A percentile compares a stretch with the other conserved stretches of the same genome.
Conservation (phyloP, 2,329 filamentous ascomycete species). For the Lachnellula cervina region DNA sequence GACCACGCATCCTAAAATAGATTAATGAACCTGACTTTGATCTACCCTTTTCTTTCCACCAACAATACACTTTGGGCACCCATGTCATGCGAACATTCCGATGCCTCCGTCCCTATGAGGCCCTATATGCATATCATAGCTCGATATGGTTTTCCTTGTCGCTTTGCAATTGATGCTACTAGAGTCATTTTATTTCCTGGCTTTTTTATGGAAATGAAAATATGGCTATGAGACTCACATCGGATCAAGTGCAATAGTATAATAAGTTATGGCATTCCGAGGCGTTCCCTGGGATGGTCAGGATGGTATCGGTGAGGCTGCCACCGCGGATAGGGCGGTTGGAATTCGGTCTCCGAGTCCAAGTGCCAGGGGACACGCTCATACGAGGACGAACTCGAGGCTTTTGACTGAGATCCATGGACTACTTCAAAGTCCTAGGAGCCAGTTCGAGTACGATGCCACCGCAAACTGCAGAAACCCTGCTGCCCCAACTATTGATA, state of each 20-base stretch:
- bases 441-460: neutral
- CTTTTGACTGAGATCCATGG: slow-evolving; percentile 1
- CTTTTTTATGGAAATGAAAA: neutral
- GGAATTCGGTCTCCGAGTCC: neutral
- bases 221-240: neutral
- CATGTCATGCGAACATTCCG: neutral
- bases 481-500: neutral
- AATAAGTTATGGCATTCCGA: neutral
- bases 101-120: neutral
- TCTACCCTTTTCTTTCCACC: neutral
- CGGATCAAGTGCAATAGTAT: neutral
- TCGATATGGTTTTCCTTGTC: neutral
- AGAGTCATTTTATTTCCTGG: neutral
- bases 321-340: neutral
- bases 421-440: neutral
- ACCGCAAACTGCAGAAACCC: neutral
- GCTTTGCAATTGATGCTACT: neutral
- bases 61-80: neutral
- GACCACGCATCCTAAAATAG: slow-evolving; percentile 2
- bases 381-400: slow-evolving; percentile 1
- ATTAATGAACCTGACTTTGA: neutral
- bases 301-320: slow-evolving; percentile 6
- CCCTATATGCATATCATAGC: neutral
- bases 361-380: neutral
- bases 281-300: slow-evolving; percentile 1